phyloP scores from a whole-genome alignment of 768 basidiomycete genomes.

The Hypholoma fasciculare region DNA sequence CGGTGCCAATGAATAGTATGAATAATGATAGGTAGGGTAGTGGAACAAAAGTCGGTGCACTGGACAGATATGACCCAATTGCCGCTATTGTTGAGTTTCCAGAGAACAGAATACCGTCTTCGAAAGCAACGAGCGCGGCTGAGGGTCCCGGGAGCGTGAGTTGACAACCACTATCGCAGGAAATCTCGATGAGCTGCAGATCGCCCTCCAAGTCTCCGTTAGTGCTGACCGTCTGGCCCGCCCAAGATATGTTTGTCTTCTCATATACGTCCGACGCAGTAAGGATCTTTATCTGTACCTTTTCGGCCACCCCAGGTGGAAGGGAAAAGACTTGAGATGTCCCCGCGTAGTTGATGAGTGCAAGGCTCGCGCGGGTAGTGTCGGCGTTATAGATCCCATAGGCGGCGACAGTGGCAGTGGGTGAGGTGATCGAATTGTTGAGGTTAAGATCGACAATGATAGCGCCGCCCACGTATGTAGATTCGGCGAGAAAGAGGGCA shows the following conservation, averaged over 20 bases:
- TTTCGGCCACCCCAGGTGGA: slow-evolving; percentile 17
- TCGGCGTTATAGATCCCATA: slow-evolving; percentile 30
- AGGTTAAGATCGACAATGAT: slow-evolving; percentile 33
- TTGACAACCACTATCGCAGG: slow-evolving; percentile 28
- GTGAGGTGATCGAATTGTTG: slow-evolving; percentile 25
- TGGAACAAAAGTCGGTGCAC: too few relatives aligned
- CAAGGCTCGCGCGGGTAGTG: slow-evolving; percentile 24
- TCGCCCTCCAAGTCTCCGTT: slow-evolving; percentile 30
- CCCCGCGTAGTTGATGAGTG: slow-evolving; percentile 30
- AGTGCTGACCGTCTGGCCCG: slow-evolving; percentile 30
- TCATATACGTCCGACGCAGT: slow-evolving; percentile 28
- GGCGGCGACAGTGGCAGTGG: slow-evolving; percentile 25
- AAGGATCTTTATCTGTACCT: slow-evolving; percentile 25
- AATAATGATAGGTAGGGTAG: too few relatives aligned
- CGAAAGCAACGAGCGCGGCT: slow-evolving; percentile 30
- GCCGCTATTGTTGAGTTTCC: slow-evolving; percentile 26
- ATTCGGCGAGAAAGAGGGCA: slow-evolving; percentile 33
- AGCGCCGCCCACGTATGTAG: slow-evolving; percentile 23
- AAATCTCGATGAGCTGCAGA: slow-evolving; percentile 21
- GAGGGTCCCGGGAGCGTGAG: slow-evolving; percentile 33
- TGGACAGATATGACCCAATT: too few relatives aligned
- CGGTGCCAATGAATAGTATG: too few relatives aligned
- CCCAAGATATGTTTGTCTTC: slow-evolving; percentile 32
- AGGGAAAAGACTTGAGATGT: slow-evolving; percentile 25
- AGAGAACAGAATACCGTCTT: slow-evolving; percentile 16